Conservation (phyloP, 345 rosid genomes). For the Salix arbutifolia region DNA sequence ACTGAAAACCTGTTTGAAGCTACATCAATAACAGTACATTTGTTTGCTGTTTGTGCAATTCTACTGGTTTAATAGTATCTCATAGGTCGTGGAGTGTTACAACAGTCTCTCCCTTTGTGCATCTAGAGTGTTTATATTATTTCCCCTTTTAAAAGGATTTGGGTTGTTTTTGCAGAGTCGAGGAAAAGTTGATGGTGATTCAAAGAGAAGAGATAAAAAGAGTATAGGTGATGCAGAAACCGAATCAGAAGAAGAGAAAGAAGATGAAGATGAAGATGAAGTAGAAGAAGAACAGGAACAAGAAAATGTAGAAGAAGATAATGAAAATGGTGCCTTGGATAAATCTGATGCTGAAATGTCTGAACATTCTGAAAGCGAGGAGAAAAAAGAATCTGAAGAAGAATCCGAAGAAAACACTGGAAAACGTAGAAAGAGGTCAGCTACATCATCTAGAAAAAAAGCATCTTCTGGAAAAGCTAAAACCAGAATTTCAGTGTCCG, state of each 20-base stretch:
- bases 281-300: conserved; percentile 30
- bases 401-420: conserved; percentile 69
- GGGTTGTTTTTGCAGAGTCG: conserved; percentile 44
- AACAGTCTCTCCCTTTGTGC: not conserved
- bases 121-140: not conserved
- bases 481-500: conserved; percentile 33
- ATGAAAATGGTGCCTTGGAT: conserved; percentile 52
- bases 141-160: not conserved
- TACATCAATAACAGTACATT: not conserved
- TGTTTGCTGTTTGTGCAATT: not conserved
- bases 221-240: conserved; percentile 44
- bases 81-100: not conserved
- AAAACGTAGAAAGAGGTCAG: conserved; percentile 52
- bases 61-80: not conserved
- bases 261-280: conserved; percentile 18
- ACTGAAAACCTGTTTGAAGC: not conserved
- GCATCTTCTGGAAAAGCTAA: conserved; percentile 54
- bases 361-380: conserved; percentile 60
- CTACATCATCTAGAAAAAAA: conserved; percentile 40
- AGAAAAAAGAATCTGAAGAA: conserved; percentile 57
- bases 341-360: conserved; percentile 59
- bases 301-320: conserved; percentile 43
- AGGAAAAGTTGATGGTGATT: conserved; percentile 49
- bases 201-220: conserved; percentile 35
- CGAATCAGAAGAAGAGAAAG: conserved; percentile 53